A percentile compares a stretch with the other conserved stretches of the same genome.
These are phyloP conservation scores for Domatiomyces globalis DNA, from an alignment of 2,329 filamentous ascomycete genomes.

Conservation along the genomic window DNA sequence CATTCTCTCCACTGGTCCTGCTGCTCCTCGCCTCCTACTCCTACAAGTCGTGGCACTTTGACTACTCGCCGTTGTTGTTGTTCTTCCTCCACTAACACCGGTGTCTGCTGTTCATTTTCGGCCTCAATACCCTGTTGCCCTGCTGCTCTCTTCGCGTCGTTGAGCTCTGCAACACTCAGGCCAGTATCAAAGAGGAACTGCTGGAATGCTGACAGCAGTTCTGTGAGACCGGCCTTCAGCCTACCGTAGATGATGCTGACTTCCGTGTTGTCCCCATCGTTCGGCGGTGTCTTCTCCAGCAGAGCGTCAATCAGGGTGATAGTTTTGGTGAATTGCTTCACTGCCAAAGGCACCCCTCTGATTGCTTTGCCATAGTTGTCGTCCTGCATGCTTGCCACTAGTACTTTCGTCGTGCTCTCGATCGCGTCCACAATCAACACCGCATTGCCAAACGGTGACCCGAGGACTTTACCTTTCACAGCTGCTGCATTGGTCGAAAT, in stretches of 20 bases:
- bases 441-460: slow-evolving; percentile 56
- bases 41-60: not conserved
- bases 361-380: slow-evolving; percentile 81
- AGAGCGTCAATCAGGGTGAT: slow-evolving; percentile 58
- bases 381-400: slow-evolving; percentile 60
- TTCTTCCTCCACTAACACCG: not conserved
- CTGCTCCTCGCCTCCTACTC: not conserved
- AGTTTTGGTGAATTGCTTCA: slow-evolving; percentile 57
- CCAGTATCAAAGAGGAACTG: slow-evolving; percentile 58
- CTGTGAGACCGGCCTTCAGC: slow-evolving; percentile 50
- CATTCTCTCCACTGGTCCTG: not conserved
- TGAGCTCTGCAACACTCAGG: slow-evolving; percentile 55
- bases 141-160: slow-evolving; percentile 54
- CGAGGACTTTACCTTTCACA: slow-evolving; percentile 54
- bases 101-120: slow-evolving; percentile 2
- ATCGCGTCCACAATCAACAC: slow-evolving; percentile 57
- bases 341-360: slow-evolving; percentile 58
- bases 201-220: slow-evolving; percentile 57
- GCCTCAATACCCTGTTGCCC: slow-evolving; percentile 16
- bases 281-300: slow-evolving; percentile 36
- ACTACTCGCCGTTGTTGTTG: slow-evolving; percentile 1
- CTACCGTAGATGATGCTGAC: slow-evolving; percentile 56
- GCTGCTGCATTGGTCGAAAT: slow-evolving; percentile 53
- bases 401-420: slow-evolving; percentile 54
- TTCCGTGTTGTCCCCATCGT: slow-evolving; percentile 33